Percentiles rank a stretch among this genome's conserved stretches.
Evolutionary conservation across 2,329 filamentous ascomycete species (phyloP).

Genomic region (Dryadomyces sulphureus): DNA sequence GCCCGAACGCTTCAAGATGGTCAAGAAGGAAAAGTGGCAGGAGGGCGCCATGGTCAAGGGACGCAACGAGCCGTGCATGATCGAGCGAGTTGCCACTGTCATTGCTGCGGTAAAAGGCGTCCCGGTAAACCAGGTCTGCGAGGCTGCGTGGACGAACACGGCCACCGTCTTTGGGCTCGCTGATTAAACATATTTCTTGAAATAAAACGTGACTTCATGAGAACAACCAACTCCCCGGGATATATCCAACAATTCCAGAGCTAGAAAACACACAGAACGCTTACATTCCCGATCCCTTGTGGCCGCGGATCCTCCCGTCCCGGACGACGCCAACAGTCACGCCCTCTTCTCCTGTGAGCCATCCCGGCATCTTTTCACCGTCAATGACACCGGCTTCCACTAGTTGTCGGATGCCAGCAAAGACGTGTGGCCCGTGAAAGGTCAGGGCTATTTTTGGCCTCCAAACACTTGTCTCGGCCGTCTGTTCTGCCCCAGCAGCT

Average conservation of each 20-base stretch:
- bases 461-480: conserved; percentile 21
- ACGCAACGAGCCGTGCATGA: conserved; percentile 81
- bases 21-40: conserved; percentile 94
- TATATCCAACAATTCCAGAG: not conserved
- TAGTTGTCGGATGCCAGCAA: conserved; percentile 63
- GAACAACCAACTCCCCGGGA: not conserved
- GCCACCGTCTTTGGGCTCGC: conserved; percentile 64
- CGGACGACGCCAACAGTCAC: conserved; percentile 59
- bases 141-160: conserved; percentile 76
- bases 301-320: conserved; percentile 47
- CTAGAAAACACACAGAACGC: no score
- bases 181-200: conserved; percentile 17
- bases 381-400: conserved; percentile 65
- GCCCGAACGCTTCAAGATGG: conserved; percentile 58
- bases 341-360: conserved; percentile 80
- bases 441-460: conserved; percentile 48
- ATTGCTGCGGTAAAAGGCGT: conserved; percentile 78
- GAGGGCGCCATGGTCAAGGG: conserved; percentile 85
- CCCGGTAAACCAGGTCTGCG: conserved; percentile 65
- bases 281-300: conserved; percentile 39
- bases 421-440: conserved; percentile 65
- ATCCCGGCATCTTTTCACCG: conserved; percentile 67
- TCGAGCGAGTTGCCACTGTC: conserved; percentile 74
- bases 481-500: not conserved
- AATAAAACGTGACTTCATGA: no score